A percentile compares a stretch with the other conserved stretches of the same genome.
phyloP scores from a whole-genome alignment of 768 basidiomycete genomes.

The Russula brevipes region DNA sequence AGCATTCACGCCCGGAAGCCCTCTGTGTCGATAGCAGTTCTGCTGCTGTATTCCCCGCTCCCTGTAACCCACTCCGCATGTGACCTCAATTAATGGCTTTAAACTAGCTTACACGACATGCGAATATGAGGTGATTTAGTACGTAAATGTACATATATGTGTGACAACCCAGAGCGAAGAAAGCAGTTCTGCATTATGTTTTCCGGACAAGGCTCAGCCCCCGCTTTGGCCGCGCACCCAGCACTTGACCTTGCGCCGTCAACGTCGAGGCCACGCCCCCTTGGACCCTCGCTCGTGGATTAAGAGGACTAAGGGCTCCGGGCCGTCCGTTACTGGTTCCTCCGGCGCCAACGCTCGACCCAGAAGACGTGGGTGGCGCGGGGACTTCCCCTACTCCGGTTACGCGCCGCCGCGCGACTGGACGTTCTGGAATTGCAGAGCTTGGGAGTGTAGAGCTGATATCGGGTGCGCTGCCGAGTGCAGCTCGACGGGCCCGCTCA shows the following conservation, averaged over 20 bases:
- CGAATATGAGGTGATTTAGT: background rate
- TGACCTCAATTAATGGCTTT: background rate
- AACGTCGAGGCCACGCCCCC: constrained; percentile 23
- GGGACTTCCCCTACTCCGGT: constrained; percentile 45
- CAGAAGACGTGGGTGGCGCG: background rate
- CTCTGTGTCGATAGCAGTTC: background rate
- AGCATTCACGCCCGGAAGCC: background rate
- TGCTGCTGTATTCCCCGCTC: too few relatives aligned
- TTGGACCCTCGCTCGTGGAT: constrained; percentile 26
- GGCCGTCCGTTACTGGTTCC: constrained; percentile 13
- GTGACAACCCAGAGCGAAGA: background rate
- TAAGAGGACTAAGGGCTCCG: constrained; percentile 23
- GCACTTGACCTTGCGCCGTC: constrained; percentile 23
- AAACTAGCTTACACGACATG: constrained; percentile 1
- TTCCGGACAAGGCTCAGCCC: constrained; percentile 22
- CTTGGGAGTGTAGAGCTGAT: constrained; percentile 51
- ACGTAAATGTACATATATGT: background rate
- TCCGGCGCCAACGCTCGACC: background rate
- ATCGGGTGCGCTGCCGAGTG: constrained; percentile 45
- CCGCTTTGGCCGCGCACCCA: constrained; percentile 21
- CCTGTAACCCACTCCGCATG: background rate
- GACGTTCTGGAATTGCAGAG: constrained; percentile 33
- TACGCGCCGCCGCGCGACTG: constrained; percentile 55
- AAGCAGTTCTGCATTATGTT: constrained; percentile 1
- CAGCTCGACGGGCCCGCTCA: constrained; percentile 82